Evolutionary conservation across 2,329 filamentous ascomycete species (phyloP), one percentile per base, ranked within the genome.

Genomic region (Tympanopsis confertula): DNA sequence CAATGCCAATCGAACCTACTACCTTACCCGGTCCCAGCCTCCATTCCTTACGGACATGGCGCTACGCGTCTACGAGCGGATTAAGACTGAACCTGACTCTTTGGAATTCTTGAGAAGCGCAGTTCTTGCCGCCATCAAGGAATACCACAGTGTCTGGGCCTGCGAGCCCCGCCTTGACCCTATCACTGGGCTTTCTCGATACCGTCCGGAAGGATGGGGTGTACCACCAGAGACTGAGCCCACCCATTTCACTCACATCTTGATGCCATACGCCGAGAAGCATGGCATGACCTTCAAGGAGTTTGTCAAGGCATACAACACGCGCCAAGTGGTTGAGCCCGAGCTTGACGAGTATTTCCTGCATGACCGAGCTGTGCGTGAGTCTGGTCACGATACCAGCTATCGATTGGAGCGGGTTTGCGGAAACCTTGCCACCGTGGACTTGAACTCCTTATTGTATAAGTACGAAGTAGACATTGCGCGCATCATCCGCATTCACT

Each of bases 41-140:
- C 91, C 91, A 0, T 96, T 98, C 63, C 66, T 98, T 40, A 98
- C 91, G 2, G 91, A 98, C 58, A 95, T 98, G 87, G 84, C 89
- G 10, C 68, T 96, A 36, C 82, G 87, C 39, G 86, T 94, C 30
- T 96, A 91, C 55, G 87, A 95, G 50, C 83, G 82, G 53, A 96
- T 95, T 58, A 86, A 87, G 64, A 79, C 87, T 47, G 83, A 94
- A 55, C 76, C 81, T 0, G 84, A 78, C 36, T 77, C 87, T 2
- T 60, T 78, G 37, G 86, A 94, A 0, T 95, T 96, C 57, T 68
- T 98, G 44, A 74, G 77, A 20, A 73, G 73, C 13, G 77, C 87
- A 5, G 84, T 87, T 20, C 69, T 94, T 28, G 89, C 91, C 5
- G 91, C 89, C 10, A 95, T 96, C 66, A 98, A 96, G 61, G 88